These are phyloP conservation scores for Tinospora cordifolia DNA, from an alignment of 164 flowering plant species.

Conservation along the genomic window DNA sequence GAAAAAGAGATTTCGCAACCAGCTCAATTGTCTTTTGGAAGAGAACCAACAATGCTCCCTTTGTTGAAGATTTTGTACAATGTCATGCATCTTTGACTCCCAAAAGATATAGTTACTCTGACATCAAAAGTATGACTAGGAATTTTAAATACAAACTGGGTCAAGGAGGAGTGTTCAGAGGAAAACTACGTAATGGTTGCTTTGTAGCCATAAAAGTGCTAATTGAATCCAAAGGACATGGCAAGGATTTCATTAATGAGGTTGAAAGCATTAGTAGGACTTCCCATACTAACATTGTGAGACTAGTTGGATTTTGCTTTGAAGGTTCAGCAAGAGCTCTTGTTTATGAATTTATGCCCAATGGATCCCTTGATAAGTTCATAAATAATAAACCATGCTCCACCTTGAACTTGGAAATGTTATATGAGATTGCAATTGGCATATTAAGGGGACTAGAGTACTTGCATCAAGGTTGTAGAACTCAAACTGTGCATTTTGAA, in stretches of 20 bases:
- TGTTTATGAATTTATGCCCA: constrained; percentile 3
- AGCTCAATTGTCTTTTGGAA: neutral
- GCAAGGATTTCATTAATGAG: constrained; percentile 7
- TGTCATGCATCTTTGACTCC: constrained; percentile 6
- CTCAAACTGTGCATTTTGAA: neutral
- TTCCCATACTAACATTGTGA: constrained; percentile 6
- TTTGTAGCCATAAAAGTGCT: constrained; percentile 3
- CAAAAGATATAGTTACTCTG: constrained; percentile 13
- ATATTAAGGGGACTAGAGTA: constrained; percentile 5
- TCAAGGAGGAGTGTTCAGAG: constrained; percentile 12
- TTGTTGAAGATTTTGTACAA: neutral
- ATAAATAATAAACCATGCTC: neutral
- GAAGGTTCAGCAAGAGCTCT: constrained; percentile 6
- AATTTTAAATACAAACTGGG: constrained; percentile 12
- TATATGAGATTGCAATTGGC: constrained; percentile 4
- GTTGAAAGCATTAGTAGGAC: constrained; percentile 7
- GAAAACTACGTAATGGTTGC: constrained; percentile 8
- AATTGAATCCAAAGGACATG: constrained; percentile 1
- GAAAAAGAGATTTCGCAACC: neutral
- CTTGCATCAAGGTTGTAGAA: constrained; percentile 1
- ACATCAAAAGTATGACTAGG: constrained; percentile 16
- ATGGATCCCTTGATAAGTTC: constrained; percentile 7
- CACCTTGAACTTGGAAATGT: neutral
- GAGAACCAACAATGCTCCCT: neutral
- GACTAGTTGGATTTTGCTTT: neutral